Conservation (phyloP, 805 yeast genomes). For the Ogataea ganodermae region DNA sequence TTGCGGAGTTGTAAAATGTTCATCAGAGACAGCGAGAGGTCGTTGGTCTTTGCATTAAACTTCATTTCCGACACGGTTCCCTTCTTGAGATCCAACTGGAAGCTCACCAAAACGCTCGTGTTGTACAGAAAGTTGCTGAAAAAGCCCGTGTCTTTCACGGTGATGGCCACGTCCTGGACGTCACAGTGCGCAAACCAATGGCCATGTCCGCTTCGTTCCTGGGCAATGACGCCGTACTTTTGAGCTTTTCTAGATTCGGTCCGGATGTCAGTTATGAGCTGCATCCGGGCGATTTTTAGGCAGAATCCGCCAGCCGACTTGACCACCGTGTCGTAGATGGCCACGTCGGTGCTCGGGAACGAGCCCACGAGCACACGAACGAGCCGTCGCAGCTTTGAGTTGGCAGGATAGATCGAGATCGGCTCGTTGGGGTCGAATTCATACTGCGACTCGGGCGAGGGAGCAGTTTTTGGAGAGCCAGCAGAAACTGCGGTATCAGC, state of each 20-base stretch:
- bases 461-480: neutral
- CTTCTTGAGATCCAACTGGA: slow-evolving; percentile 19
- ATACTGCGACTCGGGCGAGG: neutral
- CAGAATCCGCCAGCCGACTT: neutral
- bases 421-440: slow-evolving; percentile 22
- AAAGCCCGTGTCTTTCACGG: neutral
- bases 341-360: slow-evolving; percentile 27
- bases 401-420: slow-evolving; percentile 21
- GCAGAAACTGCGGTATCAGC: neutral
- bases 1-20: neutral
- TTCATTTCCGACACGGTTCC: slow-evolving; percentile 22
- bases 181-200: slow-evolving; percentile 11
- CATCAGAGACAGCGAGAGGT: slow-evolving; percentile 22
- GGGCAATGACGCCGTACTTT: neutral
- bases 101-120: slow-evolving; percentile 12
- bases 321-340: slow-evolving; percentile 17
- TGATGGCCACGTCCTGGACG: slow-evolving; percentile 7
- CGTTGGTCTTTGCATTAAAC: slow-evolving; percentile 13
- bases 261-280: slow-evolving; percentile 7
- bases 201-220: neutral
- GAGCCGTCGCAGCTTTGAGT: slow-evolving; percentile 13
- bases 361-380: slow-evolving; percentile 17
- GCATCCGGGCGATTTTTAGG: slow-evolving; percentile 1
- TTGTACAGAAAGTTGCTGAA: slow-evolving; percentile 10
- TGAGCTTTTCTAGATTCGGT: slow-evolving; percentile 6